A percentile compares a stretch with the other conserved stretches of the same genome.
phyloP scores from a whole-genome alignment of 257 asterid species.

The Jacaranda copaia region DNA sequence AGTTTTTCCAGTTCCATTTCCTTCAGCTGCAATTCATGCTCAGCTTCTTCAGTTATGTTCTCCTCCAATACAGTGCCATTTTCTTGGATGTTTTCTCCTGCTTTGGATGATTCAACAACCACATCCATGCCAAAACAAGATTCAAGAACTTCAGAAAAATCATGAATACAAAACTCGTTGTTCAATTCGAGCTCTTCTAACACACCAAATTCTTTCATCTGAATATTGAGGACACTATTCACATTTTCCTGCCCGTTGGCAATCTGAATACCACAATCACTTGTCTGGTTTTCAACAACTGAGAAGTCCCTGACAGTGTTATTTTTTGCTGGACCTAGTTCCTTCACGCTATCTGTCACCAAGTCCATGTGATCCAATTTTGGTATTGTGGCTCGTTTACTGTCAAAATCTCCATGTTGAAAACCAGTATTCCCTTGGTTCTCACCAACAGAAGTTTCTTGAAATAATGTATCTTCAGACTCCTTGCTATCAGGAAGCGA shows the following conservation, averaged over 20 bases:
- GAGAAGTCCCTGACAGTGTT: constrained; percentile 33
- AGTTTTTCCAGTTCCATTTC: constrained; percentile 79
- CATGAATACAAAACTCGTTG: constrained; percentile 39
- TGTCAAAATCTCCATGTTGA: constrained; percentile 29
- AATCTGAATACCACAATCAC: constrained; percentile 38
- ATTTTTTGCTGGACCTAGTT: constrained; percentile 34
- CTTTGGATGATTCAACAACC: constrained; percentile 47
- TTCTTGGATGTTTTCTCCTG: constrained; percentile 37
- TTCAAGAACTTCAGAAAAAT: constrained; percentile 53
- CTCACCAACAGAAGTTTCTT: constrained; percentile 38
- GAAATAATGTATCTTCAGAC: constrained; percentile 40
- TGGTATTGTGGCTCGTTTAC: constrained; percentile 35
- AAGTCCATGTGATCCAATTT: constrained; percentile 30
- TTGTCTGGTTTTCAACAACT: constrained; percentile 39
- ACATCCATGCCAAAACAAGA: constrained; percentile 53
- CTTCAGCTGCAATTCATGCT: constrained; percentile 64
- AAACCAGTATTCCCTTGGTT: constrained; percentile 30
- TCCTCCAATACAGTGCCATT: constrained; percentile 39
- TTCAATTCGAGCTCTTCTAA: constrained; percentile 40
- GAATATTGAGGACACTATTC: constrained; percentile 29
- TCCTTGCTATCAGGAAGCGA: constrained; percentile 29
- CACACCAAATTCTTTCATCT: constrained; percentile 45
- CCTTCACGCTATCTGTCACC: constrained; percentile 36
- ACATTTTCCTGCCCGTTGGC: constrained; percentile 38
- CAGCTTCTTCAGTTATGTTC: constrained; percentile 45